Base-by-base conservation (phyloP, 2,329 filamentous ascomycete genomes). In the Ambrosiella xylebori region DNA sequence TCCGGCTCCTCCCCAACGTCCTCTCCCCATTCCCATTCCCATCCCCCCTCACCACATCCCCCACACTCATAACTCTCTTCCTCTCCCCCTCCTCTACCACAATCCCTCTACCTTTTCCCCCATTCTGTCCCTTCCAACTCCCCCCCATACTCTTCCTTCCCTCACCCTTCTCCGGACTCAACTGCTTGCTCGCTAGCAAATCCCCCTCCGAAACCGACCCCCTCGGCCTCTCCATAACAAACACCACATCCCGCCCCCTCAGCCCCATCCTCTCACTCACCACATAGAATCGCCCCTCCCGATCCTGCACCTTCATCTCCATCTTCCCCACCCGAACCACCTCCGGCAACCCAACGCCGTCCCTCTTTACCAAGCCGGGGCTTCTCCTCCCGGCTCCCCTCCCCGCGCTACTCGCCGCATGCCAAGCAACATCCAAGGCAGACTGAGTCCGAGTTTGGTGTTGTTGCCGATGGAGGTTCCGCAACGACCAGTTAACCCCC, bases 241-340 rank as follows among this genome's bases (percentile, higher is more conserved):
- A 58, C 27, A 54, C 49, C 7, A 54, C 54, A 8, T 55, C 54
- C 17, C 54, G 45, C 51, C 38, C 38, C 35, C 52, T 39, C 49
- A 54, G 53, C 27, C 50, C 27, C 13, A 27, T 37, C 12, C 56
- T 41, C 17, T 60, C 59, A 51, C 41, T 55, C 19, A 60, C 59
- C 9, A 60, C 59, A 36, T 58, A 52, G 40, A 60, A 60, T 38
- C 52, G 41, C 19, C 59, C 59, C 27, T 45, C 36, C 51, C 56
- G 38, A 40, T 60, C 59, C 27, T 56, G 52, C 12, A 60, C 45
- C 12, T 57, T 56, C 35, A 56, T 41, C 1, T 56, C 55, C 59
- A 60, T 60, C 52, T 17, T 19, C 36, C 17, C 13, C 40, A n/a
- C 40, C 12, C 8, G 40, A 4, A 44, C 40, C 3, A 50, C 47